Percentiles rank a stretch among this genome's conserved stretches.
These are phyloP conservation scores for Albophoma yamanashiensis DNA, from an alignment of 2,329 filamentous ascomycete genomes.

Conservation along the genomic window DNA sequence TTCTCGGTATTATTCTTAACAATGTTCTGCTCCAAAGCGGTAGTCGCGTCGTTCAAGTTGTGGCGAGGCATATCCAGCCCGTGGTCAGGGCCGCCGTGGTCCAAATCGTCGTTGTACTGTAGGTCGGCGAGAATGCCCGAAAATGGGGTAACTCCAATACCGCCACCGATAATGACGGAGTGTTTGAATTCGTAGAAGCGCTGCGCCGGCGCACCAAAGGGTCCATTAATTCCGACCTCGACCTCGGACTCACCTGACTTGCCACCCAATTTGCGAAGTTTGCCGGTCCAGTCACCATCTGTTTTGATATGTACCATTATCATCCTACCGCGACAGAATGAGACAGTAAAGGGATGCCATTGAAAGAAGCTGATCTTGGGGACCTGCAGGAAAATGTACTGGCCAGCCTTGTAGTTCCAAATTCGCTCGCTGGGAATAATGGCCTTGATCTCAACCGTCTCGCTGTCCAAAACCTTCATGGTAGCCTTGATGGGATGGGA, in stretches of 20 bases:
- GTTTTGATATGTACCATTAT: slow-evolving; percentile 48
- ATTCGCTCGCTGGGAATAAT: slow-evolving; percentile 35
- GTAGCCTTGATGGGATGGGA: slow-evolving; percentile 37
- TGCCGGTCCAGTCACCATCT: slow-evolving; percentile 44
- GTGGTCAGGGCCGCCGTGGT: slow-evolving; percentile 15
- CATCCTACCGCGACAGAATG: slow-evolving; percentile 38
- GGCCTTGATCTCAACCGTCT: slow-evolving; percentile 39
- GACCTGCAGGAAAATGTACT: slow-evolving; percentile 46
- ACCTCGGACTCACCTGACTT: too few relatives aligned
- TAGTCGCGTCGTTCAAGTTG: too few relatives aligned
- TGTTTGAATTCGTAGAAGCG: slow-evolving; percentile 48
- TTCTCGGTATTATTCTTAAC: too few relatives aligned
- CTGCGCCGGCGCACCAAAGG: slow-evolving; percentile 47
- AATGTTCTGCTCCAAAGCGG: too few relatives aligned
- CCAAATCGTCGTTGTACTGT: slow-evolving; percentile 32
- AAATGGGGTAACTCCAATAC: slow-evolving; percentile 48
- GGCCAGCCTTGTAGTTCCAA: slow-evolving; percentile 45
- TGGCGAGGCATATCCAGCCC: too few relatives aligned
- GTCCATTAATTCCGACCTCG: slow-evolving; percentile 43
- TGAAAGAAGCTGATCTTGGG: slow-evolving; percentile 41
- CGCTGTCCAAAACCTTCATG: slow-evolving; percentile 37
- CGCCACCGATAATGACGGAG: slow-evolving; percentile 42
- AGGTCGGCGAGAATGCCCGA: slow-evolving; percentile 45
- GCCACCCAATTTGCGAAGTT: slow-evolving; percentile 29
- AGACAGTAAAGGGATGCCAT: slow-evolving; percentile 51